A percentile compares a stretch with the other conserved stretches of the same genome.
Evolutionary conservation across 2,329 filamentous ascomycete species (phyloP).

Genomic region (Gyromitra esculenta): DNA sequence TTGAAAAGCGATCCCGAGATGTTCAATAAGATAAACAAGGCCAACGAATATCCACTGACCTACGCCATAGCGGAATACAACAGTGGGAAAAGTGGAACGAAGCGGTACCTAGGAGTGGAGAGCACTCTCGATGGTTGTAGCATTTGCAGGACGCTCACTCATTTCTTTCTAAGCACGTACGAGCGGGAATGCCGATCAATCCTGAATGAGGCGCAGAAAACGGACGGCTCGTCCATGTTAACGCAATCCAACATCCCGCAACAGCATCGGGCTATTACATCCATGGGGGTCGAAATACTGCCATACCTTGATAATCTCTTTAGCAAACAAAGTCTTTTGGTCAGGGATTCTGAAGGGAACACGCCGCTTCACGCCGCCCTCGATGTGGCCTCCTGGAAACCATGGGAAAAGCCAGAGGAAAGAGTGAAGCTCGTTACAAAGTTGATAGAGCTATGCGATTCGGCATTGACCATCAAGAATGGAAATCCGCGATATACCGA

Average conservation of each 20-base stretch:
- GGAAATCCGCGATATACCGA: not conserved
- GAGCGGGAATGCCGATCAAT: not conserved
- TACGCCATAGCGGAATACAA: not conserved
- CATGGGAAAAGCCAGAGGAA: not conserved
- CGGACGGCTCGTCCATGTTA: no score
- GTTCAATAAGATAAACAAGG: not conserved
- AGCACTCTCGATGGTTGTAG: not conserved
- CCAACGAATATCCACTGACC: not conserved
- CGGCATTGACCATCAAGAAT: not conserved
- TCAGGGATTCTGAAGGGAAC: not conserved
- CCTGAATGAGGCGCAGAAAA: not conserved
- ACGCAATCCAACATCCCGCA: not conserved
- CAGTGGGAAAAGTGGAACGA: not conserved
- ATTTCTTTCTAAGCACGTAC: not conserved
- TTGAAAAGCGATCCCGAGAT: not conserved
- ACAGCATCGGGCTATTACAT: not conserved
- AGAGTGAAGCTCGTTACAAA: not conserved
- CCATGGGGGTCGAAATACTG: constrained; percentile 8
- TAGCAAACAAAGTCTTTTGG: not conserved
- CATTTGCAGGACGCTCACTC: not conserved
- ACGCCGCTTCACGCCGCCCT: constrained; percentile 7
- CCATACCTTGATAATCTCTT: not conserved
- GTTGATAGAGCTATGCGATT: not conserved
- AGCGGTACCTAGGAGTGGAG: not conserved
- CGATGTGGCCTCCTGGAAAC: constrained; percentile 1